A percentile compares a stretch with the other conserved stretches of the same genome.
Evolutionary conservation across 2,329 filamentous ascomycete species (phyloP).

Genomic region (Fusarium sp.): DNA sequence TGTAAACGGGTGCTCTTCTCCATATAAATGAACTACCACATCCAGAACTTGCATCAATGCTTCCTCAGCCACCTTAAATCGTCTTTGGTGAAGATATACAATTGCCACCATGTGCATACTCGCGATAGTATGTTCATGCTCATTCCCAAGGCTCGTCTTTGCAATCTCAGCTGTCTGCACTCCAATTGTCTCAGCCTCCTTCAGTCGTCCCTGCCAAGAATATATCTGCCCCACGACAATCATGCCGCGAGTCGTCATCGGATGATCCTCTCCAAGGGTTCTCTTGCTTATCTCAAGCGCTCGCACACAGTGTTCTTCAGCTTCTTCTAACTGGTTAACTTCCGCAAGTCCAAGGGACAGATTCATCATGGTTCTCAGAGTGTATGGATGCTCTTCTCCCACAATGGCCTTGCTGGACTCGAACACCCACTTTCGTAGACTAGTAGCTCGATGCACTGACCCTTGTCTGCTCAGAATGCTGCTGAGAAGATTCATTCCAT

Average conservation of each 20-base stretch:
- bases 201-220: fast-evolving
- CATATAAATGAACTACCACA: fast-evolving
- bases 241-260: fast-evolving
- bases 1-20: fast-evolving
- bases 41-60: fast-evolving
- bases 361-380: fast-evolving
- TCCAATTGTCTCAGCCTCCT: background rate
- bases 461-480: fast-evolving
- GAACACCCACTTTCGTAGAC: fast-evolving
- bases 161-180: fast-evolving
- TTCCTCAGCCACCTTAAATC: background rate
- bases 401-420: fast-evolving
- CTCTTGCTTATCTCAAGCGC: fast-evolving
- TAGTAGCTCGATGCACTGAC: fast-evolving
- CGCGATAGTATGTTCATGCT: fast-evolving
- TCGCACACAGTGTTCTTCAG: fast-evolving
- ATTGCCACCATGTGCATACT: fast-evolving
- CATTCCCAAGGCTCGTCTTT: fast-evolving
- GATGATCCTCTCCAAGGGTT: fast-evolving
- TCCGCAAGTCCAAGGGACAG: too few relatives aligned
- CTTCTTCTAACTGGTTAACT: background rate
- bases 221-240: fast-evolving
- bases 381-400: fast-evolving
- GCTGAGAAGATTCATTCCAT: background rate
- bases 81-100: fast-evolving